Base-by-base conservation (phyloP, 2,329 filamentous ascomycete genomes). In the Aspergillus uvarum region DNA sequence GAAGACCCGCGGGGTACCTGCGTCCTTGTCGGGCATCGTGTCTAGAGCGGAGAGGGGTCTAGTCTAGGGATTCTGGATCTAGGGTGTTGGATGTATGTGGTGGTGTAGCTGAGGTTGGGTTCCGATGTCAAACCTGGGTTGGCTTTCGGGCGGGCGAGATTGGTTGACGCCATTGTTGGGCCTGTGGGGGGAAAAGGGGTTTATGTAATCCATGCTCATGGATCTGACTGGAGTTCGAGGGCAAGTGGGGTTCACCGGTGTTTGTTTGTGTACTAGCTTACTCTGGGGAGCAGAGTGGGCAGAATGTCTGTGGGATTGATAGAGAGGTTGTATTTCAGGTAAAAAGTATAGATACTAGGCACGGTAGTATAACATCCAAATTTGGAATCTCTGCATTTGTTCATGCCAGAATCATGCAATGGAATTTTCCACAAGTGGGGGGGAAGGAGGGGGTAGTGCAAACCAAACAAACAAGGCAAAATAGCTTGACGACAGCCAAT, bases 11-110 rank as follows among this genome's bases (percentile, higher is more conserved):
- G 60, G 74, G 5, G 75, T 76, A 24, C 67, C 63, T 31, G 74
- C 73, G 61, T 77, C 73, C 58, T 72, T 68, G 59, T 76, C 75
- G 21, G 74, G 68, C 75, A 78, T 77, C 16, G 19, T 29, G 26
- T 50, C 22, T 50, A 2, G 26, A 29, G 26, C 26, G 48, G 24
- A n/a, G 14, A 35, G 32, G 11, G 11, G 14, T 35, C 32, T 35
- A 35, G 32, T 35, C 32, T 35, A 35, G 26, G 3, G 0, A 22
- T 22, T 32, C 35, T 38, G 14, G 5, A 44, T 35, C 16, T 2
- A 44, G 3, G 5, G 16, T 16, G 35, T 16, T 6, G 7, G 14
- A 2, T 44, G 14, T 8, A 29, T 44, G 14, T 19, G 38, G 16
- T 44, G 14, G 32, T 35, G 12, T 16, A 19, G n/a, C 32, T 44